Conservation (phyloP, 2,329 filamentous ascomycete genomes). For the Chaetomium sp. region DNA sequence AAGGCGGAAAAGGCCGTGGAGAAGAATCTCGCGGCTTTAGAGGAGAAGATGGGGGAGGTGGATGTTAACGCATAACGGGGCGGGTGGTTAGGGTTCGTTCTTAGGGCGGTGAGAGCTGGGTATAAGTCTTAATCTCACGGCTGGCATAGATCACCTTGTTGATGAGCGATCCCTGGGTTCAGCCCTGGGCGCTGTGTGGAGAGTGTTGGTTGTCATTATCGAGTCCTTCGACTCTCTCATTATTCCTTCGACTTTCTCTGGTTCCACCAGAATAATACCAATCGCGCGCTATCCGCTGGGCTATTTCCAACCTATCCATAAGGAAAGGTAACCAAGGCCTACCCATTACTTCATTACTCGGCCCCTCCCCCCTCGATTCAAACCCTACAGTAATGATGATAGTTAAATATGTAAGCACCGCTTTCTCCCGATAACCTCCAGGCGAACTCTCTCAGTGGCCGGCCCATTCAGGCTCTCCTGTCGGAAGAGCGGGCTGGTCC, state of each 20-base stretch:
- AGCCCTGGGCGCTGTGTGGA: background rate
- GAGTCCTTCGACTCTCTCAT: slow-evolving; percentile 9
- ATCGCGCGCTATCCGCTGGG: slow-evolving; percentile 7
- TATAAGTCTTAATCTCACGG: background rate
- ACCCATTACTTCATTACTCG: background rate
- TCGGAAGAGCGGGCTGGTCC: slow-evolving; percentile 49
- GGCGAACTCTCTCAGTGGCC: slow-evolving; percentile 38
- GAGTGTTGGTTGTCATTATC: slow-evolving; percentile 6
- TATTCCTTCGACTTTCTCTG: background rate
- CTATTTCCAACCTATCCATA: slow-evolving; percentile 13
- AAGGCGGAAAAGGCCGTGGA: slow-evolving; percentile 47
- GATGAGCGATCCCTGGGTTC: background rate
- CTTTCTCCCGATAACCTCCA: background rate
- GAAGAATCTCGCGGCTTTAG: slow-evolving; percentile 33
- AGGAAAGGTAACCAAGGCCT: slow-evolving; percentile 14
- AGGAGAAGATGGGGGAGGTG: slow-evolving; percentile 11
- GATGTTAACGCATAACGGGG: slow-evolving; percentile 1
- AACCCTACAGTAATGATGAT: slow-evolving; percentile 16
- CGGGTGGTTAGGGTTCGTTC: background rate
- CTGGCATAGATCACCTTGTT: background rate
- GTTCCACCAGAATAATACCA: background rate
- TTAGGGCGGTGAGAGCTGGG: background rate
- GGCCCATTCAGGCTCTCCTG: slow-evolving; percentile 51
- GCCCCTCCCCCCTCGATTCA: background rate
- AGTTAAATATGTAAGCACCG: background rate